Base-by-base conservation (phyloP, 306 rosid genomes). In the Cicer arietinum region DNA sequence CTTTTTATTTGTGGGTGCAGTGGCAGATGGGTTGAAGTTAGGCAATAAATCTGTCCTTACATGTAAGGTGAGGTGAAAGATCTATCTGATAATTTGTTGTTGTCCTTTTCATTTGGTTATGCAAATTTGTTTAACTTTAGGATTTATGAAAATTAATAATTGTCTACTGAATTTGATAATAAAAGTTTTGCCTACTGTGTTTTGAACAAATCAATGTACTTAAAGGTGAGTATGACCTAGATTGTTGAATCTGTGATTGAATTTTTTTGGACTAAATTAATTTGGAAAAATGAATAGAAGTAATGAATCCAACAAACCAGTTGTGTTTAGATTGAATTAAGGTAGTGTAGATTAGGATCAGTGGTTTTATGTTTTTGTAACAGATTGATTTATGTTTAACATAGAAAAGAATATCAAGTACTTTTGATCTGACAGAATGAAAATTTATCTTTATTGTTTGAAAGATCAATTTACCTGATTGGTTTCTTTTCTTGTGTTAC, bases 21-120 rank as follows among this genome's bases (percentile, higher is more conserved):
- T 89, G 96, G 97, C 89, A 91, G 74, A 86, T 94, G 91, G 90
- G 94, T 63, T 91, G 85, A 88, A 79, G 51, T 76, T 43, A 65
- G 73, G 77, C 79, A 67, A 12, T 59, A 6, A 3, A 59, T 61
- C 50, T 73, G 54, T 67, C 18, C 48, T 75, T 84, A 47, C 58
- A 41, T 87, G 81, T 80, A 71, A 85, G 76, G 82, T 81, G 82
- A 85, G 76, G 81, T 83, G 82, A 85, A 66, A 39, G 42, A 44
- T 71, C 82, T 76, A 20, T 61, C 64, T n/a, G 30, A 70, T 76
- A 74, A 60, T 82, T 58, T 71, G 30, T 65, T 35, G 59, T 39
- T 37, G 20, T 30, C 40, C 45, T 42, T 1, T 51, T 67, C 63
- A 25, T 52, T 53, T 67, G 10, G 51, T 56, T 9, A 9, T 48